These are phyloP conservation scores for Alnus rubra DNA, from an alignment of 306 rosid species.

Conservation along the genomic window DNA sequence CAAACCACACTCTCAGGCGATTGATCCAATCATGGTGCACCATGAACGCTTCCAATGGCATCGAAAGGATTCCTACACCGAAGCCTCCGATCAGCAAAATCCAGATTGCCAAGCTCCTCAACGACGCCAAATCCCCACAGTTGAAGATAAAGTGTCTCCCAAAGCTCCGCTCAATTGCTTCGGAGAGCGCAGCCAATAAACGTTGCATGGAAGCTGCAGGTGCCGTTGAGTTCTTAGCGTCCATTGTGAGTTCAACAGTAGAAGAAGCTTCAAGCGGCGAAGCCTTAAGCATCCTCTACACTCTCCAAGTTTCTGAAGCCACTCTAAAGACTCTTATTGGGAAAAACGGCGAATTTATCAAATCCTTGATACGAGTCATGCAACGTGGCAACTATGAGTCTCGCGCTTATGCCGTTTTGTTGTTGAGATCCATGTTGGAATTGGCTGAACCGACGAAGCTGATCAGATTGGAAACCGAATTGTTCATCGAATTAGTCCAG, in stretches of 20 bases:
- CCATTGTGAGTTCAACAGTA: constrained; percentile 23
- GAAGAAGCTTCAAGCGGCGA: constrained; percentile 37
- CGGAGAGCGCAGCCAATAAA: constrained; percentile 58
- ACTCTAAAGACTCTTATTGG: constrained; percentile 33
- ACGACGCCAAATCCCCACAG: constrained; percentile 43
- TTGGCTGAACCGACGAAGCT: constrained; percentile 36
- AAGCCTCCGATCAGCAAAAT: constrained; percentile 60
- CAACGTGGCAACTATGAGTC: constrained; percentile 63
- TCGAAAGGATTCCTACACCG: constrained; percentile 79
- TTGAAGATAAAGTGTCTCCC: constrained; percentile 38
- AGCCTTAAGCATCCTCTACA: constrained; percentile 54
- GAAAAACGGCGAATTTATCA: constrained; percentile 37
- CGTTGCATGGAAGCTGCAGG: constrained; percentile 63
- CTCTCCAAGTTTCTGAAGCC: constrained; percentile 48
- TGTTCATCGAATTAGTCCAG: constrained; percentile 49
- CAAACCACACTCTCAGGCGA: constrained; percentile 89
- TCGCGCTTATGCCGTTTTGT: constrained; percentile 54
- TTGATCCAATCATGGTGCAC: constrained; percentile 88
- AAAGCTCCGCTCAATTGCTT: constrained; percentile 54
- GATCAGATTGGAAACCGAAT: constrained; percentile 24
- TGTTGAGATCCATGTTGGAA: constrained; percentile 56
- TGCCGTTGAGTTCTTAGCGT: constrained; percentile 56
- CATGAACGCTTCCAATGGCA: constrained; percentile 65
- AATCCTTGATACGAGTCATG: constrained; percentile 44
- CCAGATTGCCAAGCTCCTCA: constrained; percentile 47